phyloP scores from a whole-genome alignment of 805 yeast genomes.

The Zygosaccharomyces bailii region DNA sequence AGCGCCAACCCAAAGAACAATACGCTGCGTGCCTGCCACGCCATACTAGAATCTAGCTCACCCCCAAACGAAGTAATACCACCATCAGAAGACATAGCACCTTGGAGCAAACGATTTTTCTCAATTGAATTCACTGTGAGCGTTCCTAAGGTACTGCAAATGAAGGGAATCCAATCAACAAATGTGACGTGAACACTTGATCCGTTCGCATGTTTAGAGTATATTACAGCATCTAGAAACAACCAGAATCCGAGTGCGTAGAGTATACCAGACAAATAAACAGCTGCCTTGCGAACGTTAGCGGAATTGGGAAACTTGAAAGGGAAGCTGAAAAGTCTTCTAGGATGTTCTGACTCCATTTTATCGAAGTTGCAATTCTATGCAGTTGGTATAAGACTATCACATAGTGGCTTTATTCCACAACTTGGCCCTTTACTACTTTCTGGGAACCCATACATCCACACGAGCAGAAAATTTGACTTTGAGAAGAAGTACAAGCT shows the following conservation, averaged over 20 bases:
- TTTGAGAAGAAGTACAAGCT: slow-evolving; percentile 2
- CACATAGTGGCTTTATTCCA: neutral
- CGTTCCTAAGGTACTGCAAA: slow-evolving; percentile 88
- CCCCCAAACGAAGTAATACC: slow-evolving; percentile 27
- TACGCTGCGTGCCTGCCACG: slow-evolving; percentile 92
- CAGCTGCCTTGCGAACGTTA: slow-evolving; percentile 66
- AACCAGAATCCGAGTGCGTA: slow-evolving; percentile 89
- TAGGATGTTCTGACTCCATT: slow-evolving; percentile 41
- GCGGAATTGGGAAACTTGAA: slow-evolving; percentile 69
- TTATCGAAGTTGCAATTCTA: neutral
- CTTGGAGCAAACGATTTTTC: slow-evolving; percentile 40
- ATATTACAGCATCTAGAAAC: slow-evolving; percentile 83
- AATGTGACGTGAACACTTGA: slow-evolving; percentile 83
- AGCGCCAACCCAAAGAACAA: slow-evolving; percentile 89
- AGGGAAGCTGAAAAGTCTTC: slow-evolving; percentile 61
- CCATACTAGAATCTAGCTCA: slow-evolving; percentile 49
- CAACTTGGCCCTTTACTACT: slow-evolving; percentile 3
- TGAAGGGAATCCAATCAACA: slow-evolving; percentile 93
- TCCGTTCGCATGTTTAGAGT: slow-evolving; percentile 79
- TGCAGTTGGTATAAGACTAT: neutral
- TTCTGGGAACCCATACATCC: slow-evolving; percentile 4
- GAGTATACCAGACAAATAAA: slow-evolving; percentile 70
- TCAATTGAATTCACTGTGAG: slow-evolving; percentile 55
- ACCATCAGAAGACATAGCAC: slow-evolving; percentile 39
- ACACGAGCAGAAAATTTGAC: slow-evolving; percentile 1